These are phyloP conservation scores for Saccharomyces hybrid DNA, from an alignment of 1,139 yeast genomes.

Conservation along the genomic window DNA sequence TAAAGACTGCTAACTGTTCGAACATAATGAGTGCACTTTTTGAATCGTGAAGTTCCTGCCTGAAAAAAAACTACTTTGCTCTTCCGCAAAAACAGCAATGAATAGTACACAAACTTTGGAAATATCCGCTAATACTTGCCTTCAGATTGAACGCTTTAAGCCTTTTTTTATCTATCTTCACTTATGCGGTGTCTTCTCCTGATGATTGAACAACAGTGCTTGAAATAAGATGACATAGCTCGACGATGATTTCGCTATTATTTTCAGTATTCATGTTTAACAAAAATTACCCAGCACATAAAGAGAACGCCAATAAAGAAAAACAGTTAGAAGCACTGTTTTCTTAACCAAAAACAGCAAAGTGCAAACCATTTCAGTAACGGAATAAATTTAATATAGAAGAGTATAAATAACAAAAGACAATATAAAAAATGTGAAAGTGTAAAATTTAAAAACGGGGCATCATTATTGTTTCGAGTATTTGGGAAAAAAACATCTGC, in stretches of 20 bases:
- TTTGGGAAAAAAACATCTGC: neutral
- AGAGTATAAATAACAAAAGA: neutral
- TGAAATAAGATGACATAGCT: neutral
- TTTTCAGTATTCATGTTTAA: neutral
- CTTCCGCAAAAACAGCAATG: neutral
- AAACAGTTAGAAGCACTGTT: no score
- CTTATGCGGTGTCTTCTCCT: no score
- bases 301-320: neutral
- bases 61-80: neutral
- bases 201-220: neutral
- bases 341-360: neutral
- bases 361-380: neutral
- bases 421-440: neutral
- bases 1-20: conserved; percentile 49
- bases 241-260: neutral
- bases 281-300: neutral
- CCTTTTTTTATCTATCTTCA: neutral
- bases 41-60: neutral
- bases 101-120: neutral
- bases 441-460: neutral
- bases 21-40: conserved; percentile 35
- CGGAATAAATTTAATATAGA: neutral
- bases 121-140: neutral
- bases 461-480: neutral
- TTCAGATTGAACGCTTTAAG: neutral